Evolutionary conservation across 176 grass and related monocot genomes (phyloP).

Genomic region (Ensete ventricosum): DNA sequence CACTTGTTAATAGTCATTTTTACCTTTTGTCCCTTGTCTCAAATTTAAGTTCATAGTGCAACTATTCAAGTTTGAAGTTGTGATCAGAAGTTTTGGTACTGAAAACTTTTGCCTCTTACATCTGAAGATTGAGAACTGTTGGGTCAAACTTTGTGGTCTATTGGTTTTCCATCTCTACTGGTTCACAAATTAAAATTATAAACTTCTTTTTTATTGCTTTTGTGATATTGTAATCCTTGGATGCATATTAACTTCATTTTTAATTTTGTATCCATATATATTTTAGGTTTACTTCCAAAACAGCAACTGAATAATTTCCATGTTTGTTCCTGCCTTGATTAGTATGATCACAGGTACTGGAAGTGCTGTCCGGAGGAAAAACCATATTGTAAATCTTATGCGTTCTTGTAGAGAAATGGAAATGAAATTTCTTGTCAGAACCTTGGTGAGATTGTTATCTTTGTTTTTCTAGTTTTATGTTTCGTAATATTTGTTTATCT

Average conservation of each 20-base stretch:
- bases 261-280: background rate
- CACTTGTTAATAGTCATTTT: too few relatives aligned
- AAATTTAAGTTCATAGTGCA: too few relatives aligned
- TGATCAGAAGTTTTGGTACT: background rate
- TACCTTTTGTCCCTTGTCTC: too few relatives aligned
- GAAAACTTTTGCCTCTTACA: too few relatives aligned
- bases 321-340: slow-evolving; percentile 25
- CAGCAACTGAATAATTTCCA: background rate
- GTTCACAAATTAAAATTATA: background rate
- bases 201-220: background rate
- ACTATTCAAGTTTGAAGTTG: too few relatives aligned
- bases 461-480: slow-evolving; percentile 9
- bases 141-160: background rate
- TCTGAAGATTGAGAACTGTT: background rate
- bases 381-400: slow-evolving; percentile 73
- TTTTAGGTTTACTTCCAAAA: background rate
- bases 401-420: slow-evolving; percentile 96
- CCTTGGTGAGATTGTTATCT: slow-evolving; percentile 49
- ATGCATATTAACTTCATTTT: background rate
- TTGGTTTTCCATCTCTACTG: background rate
- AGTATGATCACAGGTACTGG: slow-evolving; percentile 74
- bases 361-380: slow-evolving; percentile 71
- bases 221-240: background rate
- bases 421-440: slow-evolving; percentile 94
- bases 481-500: background rate